Evolutionary conservation across 176 grass and related monocot species (phyloP), one percentile per base, ranked within the genome.

Genomic region (Eleusine indica): DNA sequence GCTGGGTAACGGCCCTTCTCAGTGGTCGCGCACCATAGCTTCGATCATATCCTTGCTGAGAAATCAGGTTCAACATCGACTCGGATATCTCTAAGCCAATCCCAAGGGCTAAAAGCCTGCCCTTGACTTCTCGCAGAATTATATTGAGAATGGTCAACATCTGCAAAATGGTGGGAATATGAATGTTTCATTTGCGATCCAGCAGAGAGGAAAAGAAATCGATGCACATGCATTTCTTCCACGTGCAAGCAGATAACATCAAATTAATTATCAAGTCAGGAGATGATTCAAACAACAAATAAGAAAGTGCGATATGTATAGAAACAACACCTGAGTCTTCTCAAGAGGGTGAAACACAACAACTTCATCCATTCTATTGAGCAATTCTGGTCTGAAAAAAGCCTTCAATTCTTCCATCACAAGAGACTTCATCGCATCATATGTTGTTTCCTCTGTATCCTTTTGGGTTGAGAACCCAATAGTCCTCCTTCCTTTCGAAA

Each of bases 341-440:
- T 96, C 91, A 28, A 99, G 93, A 56, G 93, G 84, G 52, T 71
- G 93, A 84, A 99, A 96, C 65, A 99, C 91, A 84, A 99, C 93
- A 61, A 96, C 86, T 77, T 99, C 97, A 79, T 99, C 97, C 64
- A 99, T 87, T 94, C 97, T 90, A 79, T 99, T 99, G 17, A 99
- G 89, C 83, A 99, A 73, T 81, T 99, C 97, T 21, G 97, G 93
- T 21, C 88, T 86, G 84, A 99, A 99, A 94, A 89, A 96, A 16
- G 88, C 86, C 56, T 96, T 96, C 78, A 99, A 76, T 57, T 99
- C 93, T 81, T 96, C 89, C 71, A 84, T 89, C n/a, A 94, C 91
- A 67, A 99, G 51, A 4, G 91, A 87, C 91, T 99, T 99, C 78
- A 99, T 96, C 4, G 73, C 75, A 84, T 54, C 48, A 75, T 92